These are phyloP conservation scores for Globisporangium apiculatum DNA, from an alignment of 352 stramenopile genomes.

Conservation along the genomic window DNA sequence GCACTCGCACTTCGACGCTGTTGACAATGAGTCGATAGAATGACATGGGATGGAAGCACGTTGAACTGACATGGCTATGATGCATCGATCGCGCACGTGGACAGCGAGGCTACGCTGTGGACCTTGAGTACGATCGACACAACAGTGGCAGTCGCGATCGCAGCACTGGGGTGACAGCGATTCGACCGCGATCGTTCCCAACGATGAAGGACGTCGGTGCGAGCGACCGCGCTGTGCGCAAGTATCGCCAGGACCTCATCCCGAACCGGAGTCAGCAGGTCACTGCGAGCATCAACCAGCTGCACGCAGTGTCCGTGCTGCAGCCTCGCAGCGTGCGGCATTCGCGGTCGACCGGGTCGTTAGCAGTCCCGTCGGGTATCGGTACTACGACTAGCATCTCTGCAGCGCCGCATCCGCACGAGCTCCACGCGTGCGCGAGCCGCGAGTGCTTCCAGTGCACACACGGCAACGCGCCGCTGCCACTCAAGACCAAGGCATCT, in stretches of 20 bases:
- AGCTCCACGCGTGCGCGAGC: conserved; percentile 17
- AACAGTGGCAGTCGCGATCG: conserved; percentile 9
- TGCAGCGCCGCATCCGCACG: too few species aligned
- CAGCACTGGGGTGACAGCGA: conserved; percentile 9
- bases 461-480: background rate
- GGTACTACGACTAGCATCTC: too few species aligned
- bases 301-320: conserved; percentile 8
- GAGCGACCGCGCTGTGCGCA: conserved; percentile 58
- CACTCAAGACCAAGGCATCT: background rate
- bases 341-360: conserved; percentile 14
- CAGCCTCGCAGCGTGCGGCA: conserved; percentile 12
- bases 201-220: conserved; percentile 41
- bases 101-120: conserved; percentile 50
- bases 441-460: conserved; percentile 63
- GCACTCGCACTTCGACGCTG: too few species aligned
- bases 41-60: too few species aligned
- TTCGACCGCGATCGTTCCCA: conserved; percentile 30
- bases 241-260: conserved; percentile 60
- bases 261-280: conserved; percentile 43
- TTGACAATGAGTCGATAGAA: too few species aligned
- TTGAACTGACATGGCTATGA: background rate
- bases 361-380: background rate
- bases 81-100: background rate
- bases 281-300: conserved; percentile 30
- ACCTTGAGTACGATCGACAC: conserved; percentile 23